phyloP scores from a whole-genome alignment of 805 yeast genomes.

The Kuraishia cidri region DNA sequence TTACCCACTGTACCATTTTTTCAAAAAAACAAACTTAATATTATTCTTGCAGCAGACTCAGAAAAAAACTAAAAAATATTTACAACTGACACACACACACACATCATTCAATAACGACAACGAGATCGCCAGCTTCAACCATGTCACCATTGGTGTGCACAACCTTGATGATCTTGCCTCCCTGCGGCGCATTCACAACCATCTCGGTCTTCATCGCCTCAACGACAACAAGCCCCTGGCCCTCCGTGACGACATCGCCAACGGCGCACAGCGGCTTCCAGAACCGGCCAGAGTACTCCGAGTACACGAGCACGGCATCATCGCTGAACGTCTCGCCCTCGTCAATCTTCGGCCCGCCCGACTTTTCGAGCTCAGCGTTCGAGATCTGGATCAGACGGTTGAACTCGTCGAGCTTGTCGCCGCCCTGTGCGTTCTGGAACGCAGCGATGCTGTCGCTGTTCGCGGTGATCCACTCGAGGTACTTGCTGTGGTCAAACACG shows the following conservation, averaged over 20 bases:
- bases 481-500: conserved; percentile 75
- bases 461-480: conserved; percentile 68
- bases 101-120: conserved; percentile 65
- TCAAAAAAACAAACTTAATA: background rate
- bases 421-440: conserved; percentile 60
- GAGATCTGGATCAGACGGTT: conserved; percentile 74
- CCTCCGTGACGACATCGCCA: conserved; percentile 66
- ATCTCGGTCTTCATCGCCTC: conserved; percentile 99
- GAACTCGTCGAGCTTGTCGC: conserved; percentile 81
- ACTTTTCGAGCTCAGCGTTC: conserved; percentile 58
- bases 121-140: conserved; percentile 95
- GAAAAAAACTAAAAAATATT: background rate
- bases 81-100: no score
- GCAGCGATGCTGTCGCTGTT: conserved; percentile 65
- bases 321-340: conserved; percentile 60
- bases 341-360: conserved; percentile 34
- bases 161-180: conserved; percentile 67
- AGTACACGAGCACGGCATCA: conserved; percentile 75
- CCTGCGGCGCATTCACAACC: conserved; percentile 66
- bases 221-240: conserved; percentile 78
- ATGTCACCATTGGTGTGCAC: conserved; percentile 85
- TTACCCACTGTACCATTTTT: background rate
- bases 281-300: conserved; percentile 94
- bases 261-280: conserved; percentile 85
- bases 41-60: background rate